phyloP scores from a whole-genome alignment of 495 filamentous ascomycete species.

The Neurospora terricola region DNA sequence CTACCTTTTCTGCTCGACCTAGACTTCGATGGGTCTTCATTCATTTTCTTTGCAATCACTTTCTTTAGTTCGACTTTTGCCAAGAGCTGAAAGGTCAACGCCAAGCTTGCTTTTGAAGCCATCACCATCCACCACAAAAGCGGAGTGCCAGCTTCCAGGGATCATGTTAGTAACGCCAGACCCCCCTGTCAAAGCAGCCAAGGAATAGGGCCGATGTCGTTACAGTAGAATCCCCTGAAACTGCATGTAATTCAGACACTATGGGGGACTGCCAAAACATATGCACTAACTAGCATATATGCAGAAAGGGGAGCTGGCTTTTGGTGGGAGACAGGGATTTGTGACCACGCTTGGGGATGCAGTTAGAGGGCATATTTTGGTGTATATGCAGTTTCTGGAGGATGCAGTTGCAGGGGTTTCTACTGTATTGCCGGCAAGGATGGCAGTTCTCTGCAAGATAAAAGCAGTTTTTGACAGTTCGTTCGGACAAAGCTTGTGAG shows the following conservation, averaged over 20 bases:
- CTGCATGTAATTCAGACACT: too few species aligned
- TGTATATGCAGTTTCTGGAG: too few species aligned
- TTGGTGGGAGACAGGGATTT: too few species aligned
- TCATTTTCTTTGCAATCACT: neutral
- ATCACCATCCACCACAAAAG: neutral
- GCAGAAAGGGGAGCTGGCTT: too few species aligned
- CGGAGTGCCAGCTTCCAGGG: neutral
- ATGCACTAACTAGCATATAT: too few species aligned
- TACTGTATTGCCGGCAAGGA: neutral
- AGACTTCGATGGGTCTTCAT: neutral
- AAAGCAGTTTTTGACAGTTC: neutral
- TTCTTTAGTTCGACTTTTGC: neutral
- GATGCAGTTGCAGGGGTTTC: too few species aligned
- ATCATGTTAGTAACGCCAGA: neutral
- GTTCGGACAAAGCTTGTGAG: neutral
- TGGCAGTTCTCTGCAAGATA: neutral
- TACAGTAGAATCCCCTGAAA: too few species aligned
- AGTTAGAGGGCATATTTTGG: too few species aligned
- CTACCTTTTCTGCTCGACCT: too few species aligned
- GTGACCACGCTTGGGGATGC: too few species aligned
- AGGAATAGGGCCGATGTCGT: neutral
- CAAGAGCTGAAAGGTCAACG: neutral
- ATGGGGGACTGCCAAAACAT: too few species aligned
- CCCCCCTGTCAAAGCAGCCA: neutral
- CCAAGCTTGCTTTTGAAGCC: neutral